A percentile compares a stretch with the other conserved stretches of the same genome.
These are phyloP conservation scores for Bondarzewia mesenterica DNA, from an alignment of 1,284 basidiomycete genomes.

Conservation along the genomic window DNA sequence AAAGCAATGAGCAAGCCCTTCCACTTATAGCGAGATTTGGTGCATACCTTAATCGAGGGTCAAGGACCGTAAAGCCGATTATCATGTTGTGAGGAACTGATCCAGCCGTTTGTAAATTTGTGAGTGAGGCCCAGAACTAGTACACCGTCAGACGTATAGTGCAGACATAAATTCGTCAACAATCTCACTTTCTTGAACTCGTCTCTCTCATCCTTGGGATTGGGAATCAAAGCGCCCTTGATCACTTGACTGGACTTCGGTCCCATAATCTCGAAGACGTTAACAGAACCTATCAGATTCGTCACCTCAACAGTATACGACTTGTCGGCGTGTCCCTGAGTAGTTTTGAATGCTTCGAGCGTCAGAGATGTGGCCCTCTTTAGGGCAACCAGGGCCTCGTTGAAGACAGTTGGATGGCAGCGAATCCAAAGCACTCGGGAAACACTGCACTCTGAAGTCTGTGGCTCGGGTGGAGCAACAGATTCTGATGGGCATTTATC, in stretches of 20 bases:
- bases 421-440: slow-evolving; percentile 62
- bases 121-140: slow-evolving; percentile 66
- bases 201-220: slow-evolving; percentile 39
- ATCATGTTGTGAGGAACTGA: slow-evolving; percentile 68
- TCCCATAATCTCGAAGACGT: slow-evolving; percentile 83
- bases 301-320: slow-evolving; percentile 49
- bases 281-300: slow-evolving; percentile 64
- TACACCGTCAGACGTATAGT: neutral
- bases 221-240: slow-evolving; percentile 59
- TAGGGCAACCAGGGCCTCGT: slow-evolving; percentile 45
- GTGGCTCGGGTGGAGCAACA: slow-evolving; percentile 2
- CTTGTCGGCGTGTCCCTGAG: slow-evolving; percentile 17
- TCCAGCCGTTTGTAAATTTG: slow-evolving; percentile 52
- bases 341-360: slow-evolving; percentile 33
- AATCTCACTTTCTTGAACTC: slow-evolving; percentile 56
- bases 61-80: slow-evolving; percentile 70
- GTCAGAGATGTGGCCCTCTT: slow-evolving; percentile 40
- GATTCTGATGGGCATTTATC: slow-evolving; percentile 5
- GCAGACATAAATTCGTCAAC: no score
- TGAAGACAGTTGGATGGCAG: slow-evolving; percentile 68
- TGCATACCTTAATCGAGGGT: slow-evolving; percentile 67
- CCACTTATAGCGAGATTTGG: slow-evolving; percentile 7
- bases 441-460: slow-evolving; percentile 4
- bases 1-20: neutral
- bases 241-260: slow-evolving; percentile 76